phyloP scores from a whole-genome alignment of 257 asterid genomes.

The Gynochthodes officinalis region DNA sequence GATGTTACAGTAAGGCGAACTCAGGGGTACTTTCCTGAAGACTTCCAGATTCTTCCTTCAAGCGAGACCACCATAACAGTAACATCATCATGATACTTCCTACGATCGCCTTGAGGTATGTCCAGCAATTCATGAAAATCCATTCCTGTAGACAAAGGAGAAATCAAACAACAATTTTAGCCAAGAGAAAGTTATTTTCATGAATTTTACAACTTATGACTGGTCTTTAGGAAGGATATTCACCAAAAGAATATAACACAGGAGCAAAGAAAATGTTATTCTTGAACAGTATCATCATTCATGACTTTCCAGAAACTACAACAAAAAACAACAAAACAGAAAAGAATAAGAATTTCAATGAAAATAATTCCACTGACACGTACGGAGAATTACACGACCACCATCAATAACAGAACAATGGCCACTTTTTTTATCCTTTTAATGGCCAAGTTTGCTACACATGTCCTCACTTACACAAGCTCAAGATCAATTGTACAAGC shows the following conservation, averaged over 20 bases:
- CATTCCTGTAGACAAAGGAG: constrained; percentile 58
- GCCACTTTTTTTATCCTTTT: too few relatives aligned
- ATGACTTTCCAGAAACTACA: not conserved
- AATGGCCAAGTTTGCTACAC: not conserved
- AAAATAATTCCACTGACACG: not conserved
- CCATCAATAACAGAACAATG: not conserved
- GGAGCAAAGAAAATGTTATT: not conserved
- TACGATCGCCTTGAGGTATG: constrained; percentile 93
- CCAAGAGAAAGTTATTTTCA: not conserved
- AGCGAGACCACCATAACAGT: constrained; percentile 98
- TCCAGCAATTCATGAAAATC: constrained; percentile 92
- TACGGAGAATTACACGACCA: not conserved
- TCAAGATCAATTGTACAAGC: not conserved
- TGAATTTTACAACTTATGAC: not conserved
- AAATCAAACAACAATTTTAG: constrained; percentile 16
- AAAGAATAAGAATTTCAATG: too few relatives aligned
- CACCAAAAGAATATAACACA: constrained; percentile 6
- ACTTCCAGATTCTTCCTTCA: constrained; percentile 96
- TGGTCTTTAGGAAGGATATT: not conserved
- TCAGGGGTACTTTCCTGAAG: constrained; percentile 88
- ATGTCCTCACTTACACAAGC: not conserved
- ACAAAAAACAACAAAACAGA: too few relatives aligned
- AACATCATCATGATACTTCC: constrained; percentile 95
- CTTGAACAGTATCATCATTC: not conserved
- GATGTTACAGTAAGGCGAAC: constrained; percentile 3